Base-by-base conservation (phyloP, 2,329 filamentous ascomycete species). In the Diplodia intermedia region DNA sequence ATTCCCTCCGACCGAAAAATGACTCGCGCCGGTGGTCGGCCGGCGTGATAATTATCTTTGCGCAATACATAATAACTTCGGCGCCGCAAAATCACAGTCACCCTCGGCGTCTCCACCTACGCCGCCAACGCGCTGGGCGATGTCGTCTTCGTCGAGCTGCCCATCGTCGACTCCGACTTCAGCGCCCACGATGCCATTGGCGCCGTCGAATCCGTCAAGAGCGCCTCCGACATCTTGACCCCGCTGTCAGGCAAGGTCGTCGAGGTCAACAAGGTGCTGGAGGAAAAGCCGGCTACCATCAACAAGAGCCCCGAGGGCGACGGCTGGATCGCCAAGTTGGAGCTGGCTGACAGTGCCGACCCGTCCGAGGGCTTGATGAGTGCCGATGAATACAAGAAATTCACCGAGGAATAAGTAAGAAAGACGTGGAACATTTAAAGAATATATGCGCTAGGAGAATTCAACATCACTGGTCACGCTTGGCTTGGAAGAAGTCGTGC, bases 181-280 rank as follows among this genome's bases (percentile, higher is more conserved):
- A 81, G 82, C 69, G 86, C 89, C 68, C 93, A 93, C 75, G 94
- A 98, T 77, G 86, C 91, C 71, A 91, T 98, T 73, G 95, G 95
- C 73, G 93, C 94, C 69, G 94, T 99, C 74, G 95, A 99, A 85
- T 97, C 93, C 2, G 95, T 99, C 81, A 99, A 99, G 86, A 95
- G 91, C 71, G 95, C 95, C n/a, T 94, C 92, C 71, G 95, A 99
- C 79, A 97, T 99, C 84, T 91, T 97, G 83, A 90, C 93, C 15
- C 95, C 95, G 20, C 87, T 97, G 72, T 83, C 86, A 65, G 94
- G 94, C 77, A 91, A 83, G 73, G 88, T 99, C 70, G 85, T 88
- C 47, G 87, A 90, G 76, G 85, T 89, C 75, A 99, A 99, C 83
- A 76, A 77, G 12, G 77, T 84, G 69, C 86, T 99, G 70, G 91